phyloP scores from a whole-genome alignment of 106 monocot genomes.

The Acorus gramineus region DNA sequence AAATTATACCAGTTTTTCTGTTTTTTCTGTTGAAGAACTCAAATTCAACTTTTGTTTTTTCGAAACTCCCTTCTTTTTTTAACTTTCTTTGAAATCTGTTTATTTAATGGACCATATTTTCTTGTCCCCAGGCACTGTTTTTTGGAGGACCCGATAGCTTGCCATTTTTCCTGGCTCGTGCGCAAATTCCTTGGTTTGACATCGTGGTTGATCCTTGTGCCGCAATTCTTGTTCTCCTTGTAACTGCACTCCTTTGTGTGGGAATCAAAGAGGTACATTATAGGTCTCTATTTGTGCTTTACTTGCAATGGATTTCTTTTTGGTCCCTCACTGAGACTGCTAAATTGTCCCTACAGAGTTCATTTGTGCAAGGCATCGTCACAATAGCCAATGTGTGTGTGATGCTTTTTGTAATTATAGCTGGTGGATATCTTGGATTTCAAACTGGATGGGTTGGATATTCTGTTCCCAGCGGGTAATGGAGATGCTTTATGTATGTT shows the following conservation, averaged over 20 bases:
- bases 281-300: no score
- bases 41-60: no score
- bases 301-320: not conserved
- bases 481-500: not conserved
- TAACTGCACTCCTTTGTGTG: slow-evolving; percentile 68
- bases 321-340: not conserved
- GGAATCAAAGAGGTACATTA: slow-evolving; percentile 87
- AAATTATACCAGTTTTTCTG: no score
- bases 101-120: no score
- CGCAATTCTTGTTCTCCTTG: slow-evolving; percentile 61
- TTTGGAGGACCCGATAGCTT: slow-evolving; percentile 86
- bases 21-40: no score
- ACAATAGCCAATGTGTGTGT: slow-evolving; percentile 77
- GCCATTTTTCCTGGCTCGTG: slow-evolving; percentile 60
- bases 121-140: slow-evolving; percentile 53
- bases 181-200: slow-evolving; percentile 58
- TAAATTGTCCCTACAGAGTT: slow-evolving; percentile 47
- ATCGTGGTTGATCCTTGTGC: slow-evolving; percentile 88
- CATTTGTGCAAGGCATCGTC: slow-evolving; percentile 58
- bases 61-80: no score
- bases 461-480: slow-evolving; percentile 57
- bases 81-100: no score
- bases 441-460: slow-evolving; percentile 93
- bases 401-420: slow-evolving; percentile 86
- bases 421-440: slow-evolving; percentile 90